These are phyloP conservation scores for Thelephora ganbajun DNA, from an alignment of 768 basidiomycete species.

Conservation along the genomic window DNA sequence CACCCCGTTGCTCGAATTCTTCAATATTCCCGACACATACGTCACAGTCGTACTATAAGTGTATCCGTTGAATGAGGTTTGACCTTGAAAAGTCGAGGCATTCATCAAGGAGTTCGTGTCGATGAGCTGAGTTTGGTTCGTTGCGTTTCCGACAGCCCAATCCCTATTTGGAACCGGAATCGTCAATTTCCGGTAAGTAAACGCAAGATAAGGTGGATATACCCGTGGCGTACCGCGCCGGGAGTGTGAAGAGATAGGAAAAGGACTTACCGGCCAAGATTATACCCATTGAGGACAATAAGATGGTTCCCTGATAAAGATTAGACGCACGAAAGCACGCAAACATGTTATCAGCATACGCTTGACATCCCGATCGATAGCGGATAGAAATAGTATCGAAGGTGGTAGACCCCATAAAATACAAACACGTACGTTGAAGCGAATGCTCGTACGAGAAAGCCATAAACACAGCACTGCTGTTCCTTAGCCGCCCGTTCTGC, in stretches of 20 bases:
- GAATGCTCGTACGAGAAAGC: constrained; percentile 64
- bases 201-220: not conserved
- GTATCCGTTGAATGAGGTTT: constrained; percentile 49
- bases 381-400: not conserved
- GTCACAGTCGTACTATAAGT: constrained; percentile 58
- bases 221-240: not conserved
- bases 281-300: constrained; percentile 31
- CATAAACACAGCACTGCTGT: constrained; percentile 67
- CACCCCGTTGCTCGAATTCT: constrained; percentile 52
- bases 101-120: constrained; percentile 38
- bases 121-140: constrained; percentile 28
- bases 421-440: constrained; percentile 31
- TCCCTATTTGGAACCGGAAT: constrained; percentile 34
- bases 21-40: constrained; percentile 60
- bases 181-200: not conserved
- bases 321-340: not conserved
- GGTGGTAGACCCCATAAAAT: too few species aligned
- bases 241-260: not conserved
- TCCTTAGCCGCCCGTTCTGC: constrained; percentile 50
- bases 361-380: not conserved
- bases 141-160: constrained; percentile 77
- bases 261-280: constrained; percentile 49
- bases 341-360: not conserved
- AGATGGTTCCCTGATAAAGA: too few species aligned
- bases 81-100: constrained; percentile 43